Percentiles rank a stretch among this genome's conserved stretches.
Conservation (phyloP, 192 early-diverging fungal species). For the Coemansia sp. region DNA sequence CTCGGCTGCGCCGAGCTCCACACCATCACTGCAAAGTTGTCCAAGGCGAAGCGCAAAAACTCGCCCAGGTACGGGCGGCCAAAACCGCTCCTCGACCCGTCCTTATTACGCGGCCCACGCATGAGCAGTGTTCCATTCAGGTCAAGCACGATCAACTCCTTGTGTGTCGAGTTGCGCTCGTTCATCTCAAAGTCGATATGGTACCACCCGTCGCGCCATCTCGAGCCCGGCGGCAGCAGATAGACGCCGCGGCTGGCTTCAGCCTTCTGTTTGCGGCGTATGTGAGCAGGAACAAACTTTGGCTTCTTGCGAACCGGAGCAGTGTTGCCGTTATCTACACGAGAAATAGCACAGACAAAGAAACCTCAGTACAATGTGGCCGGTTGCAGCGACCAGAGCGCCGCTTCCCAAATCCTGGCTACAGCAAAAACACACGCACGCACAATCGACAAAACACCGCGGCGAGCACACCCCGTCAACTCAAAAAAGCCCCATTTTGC, state of each 20-base stretch:
- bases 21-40: conserved; percentile 64
- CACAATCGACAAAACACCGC: too few species aligned
- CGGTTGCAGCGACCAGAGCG: background rate
- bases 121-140: conserved; percentile 67
- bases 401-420: background rate
- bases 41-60: conserved; percentile 57
- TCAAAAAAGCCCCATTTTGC: background rate
- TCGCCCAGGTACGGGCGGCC: conserved; percentile 51
- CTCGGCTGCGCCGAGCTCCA: conserved; percentile 65
- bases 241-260: background rate
- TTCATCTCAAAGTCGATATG: conserved; percentile 17
- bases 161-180: conserved; percentile 21
- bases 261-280: conserved; percentile 3
- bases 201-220: conserved; percentile 23
- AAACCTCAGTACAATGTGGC: background rate
- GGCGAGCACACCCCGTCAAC: background rate
- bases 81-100: conserved; percentile 5
- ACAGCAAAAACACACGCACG: too few species aligned
- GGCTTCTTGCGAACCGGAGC: conserved; percentile 1
- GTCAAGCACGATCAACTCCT: conserved; percentile 62
- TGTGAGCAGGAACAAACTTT: conserved; percentile 18
- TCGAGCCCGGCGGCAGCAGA: background rate
- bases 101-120: conserved; percentile 15
- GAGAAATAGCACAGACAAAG: background rate
- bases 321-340: background rate